Evolutionary conservation across 345 rosid genomes (phyloP).

Genomic region (Salix exigua): DNA sequence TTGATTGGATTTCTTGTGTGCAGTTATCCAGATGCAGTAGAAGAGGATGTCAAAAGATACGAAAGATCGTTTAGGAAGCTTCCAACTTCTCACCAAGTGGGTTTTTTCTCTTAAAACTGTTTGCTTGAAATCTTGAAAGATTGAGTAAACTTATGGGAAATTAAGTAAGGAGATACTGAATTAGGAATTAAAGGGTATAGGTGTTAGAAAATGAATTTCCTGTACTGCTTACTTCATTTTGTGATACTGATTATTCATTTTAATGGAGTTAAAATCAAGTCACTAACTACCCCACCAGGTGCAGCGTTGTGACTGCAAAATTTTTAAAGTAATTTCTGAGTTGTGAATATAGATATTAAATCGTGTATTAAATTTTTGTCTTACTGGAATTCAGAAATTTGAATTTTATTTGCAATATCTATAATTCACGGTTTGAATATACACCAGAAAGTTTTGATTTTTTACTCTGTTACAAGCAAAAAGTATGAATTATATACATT

Average conservation of each 20-base stretch:
- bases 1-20: neutral
- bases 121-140: neutral
- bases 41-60: slow-evolving; percentile 75
- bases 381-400: neutral
- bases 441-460: neutral
- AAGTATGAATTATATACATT: neutral
- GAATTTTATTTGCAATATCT: neutral
- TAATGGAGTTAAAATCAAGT: neutral
- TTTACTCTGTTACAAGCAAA: neutral
- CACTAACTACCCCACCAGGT: neutral
- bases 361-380: neutral
- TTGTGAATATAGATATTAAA: neutral
- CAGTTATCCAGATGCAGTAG: slow-evolving; percentile 88
- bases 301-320: neutral
- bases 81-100: slow-evolving; percentile 70
- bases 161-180: neutral
- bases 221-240: neutral
- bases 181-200: neutral
- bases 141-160: neutral
- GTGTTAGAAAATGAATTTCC: too few relatives aligned
- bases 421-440: neutral
- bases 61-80: slow-evolving; percentile 80
- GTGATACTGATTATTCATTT: neutral
- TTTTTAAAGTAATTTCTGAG: neutral
- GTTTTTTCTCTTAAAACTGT: neutral